Evolutionary conservation across 2,329 filamentous ascomycete species (phyloP), one percentile per base, ranked within the genome.

Genomic region (Epichloe gansuensis): DNA sequence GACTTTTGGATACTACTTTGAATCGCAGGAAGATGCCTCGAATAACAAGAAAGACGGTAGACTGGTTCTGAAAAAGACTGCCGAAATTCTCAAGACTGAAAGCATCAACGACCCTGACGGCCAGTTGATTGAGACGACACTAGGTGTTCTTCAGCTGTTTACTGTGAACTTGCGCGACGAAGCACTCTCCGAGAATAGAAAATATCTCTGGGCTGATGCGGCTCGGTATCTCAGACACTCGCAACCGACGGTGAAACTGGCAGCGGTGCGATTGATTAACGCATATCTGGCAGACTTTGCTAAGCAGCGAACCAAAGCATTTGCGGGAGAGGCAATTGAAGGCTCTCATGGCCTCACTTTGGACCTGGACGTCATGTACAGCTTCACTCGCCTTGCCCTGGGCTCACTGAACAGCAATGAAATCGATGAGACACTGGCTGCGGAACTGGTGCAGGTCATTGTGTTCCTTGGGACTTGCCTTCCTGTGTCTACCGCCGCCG

Each of bases 211-310:
- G 91, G 67, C 69, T 1, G 74, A 76, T 9, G 73, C 93, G 15
- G 78, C 82, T 51, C 72, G 75, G 39, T 85, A 84, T 58, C 76
- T 95, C 17, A 81, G 81, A 21, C 87, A 88, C 61, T 77, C 81
- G 2, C 81, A 93, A 57, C 70, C 78, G 2, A 80, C 81, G 66
- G 82, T 96, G 54, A 91, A 93, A 65, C 76, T 89, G 48, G 83
- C 82, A 7, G 81, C 89, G 17, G 80, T 89, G 11, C 83, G 80
- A 54, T 73, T 97, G 17, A 71, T 90, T 41, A 84, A 84, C 46
- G 74, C 77, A n/a, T 93, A 87, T 67, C 82, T 96, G 59, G 79
- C 82, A 3, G 87, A 95, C 64, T 82, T 95, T 57, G 86, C 85
- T 23, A 77, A 77, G 78, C 60, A 77, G 74, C 44, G 72, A 72